Percentiles rank a stretch among this genome's conserved stretches.
Evolutionary conservation across 306 rosid genomes (phyloP).

Genomic region (Cicer chorassanicum): DNA sequence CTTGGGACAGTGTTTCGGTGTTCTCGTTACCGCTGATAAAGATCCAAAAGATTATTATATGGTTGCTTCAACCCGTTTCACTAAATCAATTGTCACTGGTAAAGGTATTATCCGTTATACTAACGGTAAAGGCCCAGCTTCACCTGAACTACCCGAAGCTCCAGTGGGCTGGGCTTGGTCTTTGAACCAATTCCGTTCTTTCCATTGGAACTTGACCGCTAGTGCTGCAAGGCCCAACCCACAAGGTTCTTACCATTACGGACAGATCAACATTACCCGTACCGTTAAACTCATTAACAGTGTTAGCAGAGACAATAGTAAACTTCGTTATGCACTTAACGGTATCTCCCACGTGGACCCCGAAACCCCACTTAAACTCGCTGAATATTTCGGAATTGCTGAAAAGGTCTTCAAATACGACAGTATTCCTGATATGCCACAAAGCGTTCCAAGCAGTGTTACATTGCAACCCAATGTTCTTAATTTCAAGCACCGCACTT

Average conservation of each 20-base stretch:
- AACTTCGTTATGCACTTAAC: constrained; percentile 75
- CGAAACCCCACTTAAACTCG: constrained; percentile 79
- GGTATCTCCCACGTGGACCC: constrained; percentile 68
- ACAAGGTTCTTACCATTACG: constrained; percentile 87
- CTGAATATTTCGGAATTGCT: constrained; percentile 56
- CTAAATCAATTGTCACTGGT: constrained; percentile 46
- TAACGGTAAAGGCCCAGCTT: constrained; percentile 61
- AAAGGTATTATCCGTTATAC: constrained; percentile 66
- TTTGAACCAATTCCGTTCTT: constrained; percentile 79
- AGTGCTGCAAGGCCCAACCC: constrained; percentile 98
- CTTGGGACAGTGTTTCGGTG: constrained; percentile 66
- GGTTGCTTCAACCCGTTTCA: constrained; percentile 78
- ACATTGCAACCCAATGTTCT: constrained; percentile 52
- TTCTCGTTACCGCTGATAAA: constrained; percentile 73
- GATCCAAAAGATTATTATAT: constrained; percentile 71
- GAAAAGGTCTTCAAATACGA: constrained; percentile 65
- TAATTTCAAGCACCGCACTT: constrained; percentile 49
- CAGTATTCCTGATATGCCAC: constrained; percentile 45
- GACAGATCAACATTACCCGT: constrained; percentile 70
- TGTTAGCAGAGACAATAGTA: constrained; percentile 48
- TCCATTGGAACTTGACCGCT: constrained; percentile 86
- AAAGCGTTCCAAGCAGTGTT: not conserved
- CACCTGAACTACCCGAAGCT: constrained; percentile 57
- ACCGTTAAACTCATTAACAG: constrained; percentile 68
- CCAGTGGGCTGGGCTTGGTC: constrained; percentile 95